Conservation (phyloP, 2,329 filamentous ascomycete genomes). For the Dothideomycetidae sp. region DNA sequence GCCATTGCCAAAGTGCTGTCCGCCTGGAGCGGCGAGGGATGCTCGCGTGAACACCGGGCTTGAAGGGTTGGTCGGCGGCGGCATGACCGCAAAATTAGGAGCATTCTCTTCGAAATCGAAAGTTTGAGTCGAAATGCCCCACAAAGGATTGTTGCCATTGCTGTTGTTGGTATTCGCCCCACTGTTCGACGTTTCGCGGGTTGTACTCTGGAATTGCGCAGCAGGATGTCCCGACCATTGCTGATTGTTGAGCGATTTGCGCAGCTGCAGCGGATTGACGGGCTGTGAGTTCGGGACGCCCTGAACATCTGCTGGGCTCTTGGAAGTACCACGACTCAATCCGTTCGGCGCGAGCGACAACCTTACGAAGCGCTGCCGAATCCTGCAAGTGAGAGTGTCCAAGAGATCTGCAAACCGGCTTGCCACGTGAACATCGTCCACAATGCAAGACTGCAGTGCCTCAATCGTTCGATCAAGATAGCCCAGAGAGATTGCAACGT, state of each 20-base stretch:
- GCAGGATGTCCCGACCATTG: constrained; percentile 16
- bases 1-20: too few species aligned
- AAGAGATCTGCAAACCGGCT: constrained; percentile 71
- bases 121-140: constrained; percentile 30
- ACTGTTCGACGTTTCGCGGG: constrained; percentile 3
- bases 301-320: constrained; percentile 4
- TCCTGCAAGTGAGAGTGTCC: constrained; percentile 60
- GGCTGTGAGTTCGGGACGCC: constrained; percentile 8
- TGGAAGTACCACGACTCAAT: constrained; percentile 23
- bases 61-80: constrained; percentile 25
- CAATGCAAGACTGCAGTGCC: constrained; percentile 61
- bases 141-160: constrained; percentile 22
- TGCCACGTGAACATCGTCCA: constrained; percentile 75
- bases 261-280: constrained; percentile 1
- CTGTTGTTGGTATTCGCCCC: constrained; percentile 11
- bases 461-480: constrained; percentile 63
- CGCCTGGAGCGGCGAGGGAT: constrained; percentile 12
- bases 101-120: constrained; percentile 30
- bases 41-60: constrained; percentile 13
- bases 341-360: constrained; percentile 35
- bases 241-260: constrained; percentile 12
- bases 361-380: constrained; percentile 56
- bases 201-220: constrained; percentile 10
- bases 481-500: constrained; percentile 60
- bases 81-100: constrained; percentile 32